Evolutionary conservation across 169 alveolate genomes (phyloP).

Genomic region (Plasmodium reichenowi): DNA sequence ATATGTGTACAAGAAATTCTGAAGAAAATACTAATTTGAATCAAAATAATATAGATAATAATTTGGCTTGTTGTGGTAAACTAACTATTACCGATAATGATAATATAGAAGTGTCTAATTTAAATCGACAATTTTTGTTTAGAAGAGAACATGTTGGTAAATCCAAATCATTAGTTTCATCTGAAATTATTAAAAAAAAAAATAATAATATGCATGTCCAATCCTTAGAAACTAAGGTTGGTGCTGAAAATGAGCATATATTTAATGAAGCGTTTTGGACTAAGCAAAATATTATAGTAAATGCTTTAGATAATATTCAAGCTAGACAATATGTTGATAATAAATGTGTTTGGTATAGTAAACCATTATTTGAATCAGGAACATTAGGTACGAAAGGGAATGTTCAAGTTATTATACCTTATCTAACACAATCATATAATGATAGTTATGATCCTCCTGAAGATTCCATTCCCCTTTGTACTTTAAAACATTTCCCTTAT

Average conservation of each 20-base stretch:
- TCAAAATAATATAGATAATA: too few species aligned
- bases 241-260: conserved; percentile 96
- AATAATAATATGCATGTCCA: conserved; percentile 88
- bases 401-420: conserved; percentile 96
- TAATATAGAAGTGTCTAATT: conserved; percentile 96
- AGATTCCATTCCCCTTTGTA: conserved; percentile 96
- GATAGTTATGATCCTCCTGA: conserved; percentile 99
- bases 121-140: conserved; percentile 98
- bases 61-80: conserved; percentile 81
- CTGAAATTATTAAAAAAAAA: conserved; percentile 91
- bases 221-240: conserved; percentile 92
- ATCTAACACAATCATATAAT: conserved; percentile 97
- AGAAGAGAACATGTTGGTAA: conserved; percentile 90
- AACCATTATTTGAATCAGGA: conserved; percentile 98
- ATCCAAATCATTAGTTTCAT: conserved; percentile 86
- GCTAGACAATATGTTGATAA: conserved; percentile 98
- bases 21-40: too few species aligned
- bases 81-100: conserved; percentile 98
- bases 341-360: conserved; percentile 97
- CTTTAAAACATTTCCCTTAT: conserved; percentile 97
- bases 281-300: conserved; percentile 94
- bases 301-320: conserved; percentile 97
- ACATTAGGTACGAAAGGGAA: conserved; percentile 99
- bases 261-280: conserved; percentile 99
- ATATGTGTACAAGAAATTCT: conserved; percentile 88